Evolutionary conservation across 345 rosid species (phyloP).

Genomic region (Rhizophora apiculata): DNA sequence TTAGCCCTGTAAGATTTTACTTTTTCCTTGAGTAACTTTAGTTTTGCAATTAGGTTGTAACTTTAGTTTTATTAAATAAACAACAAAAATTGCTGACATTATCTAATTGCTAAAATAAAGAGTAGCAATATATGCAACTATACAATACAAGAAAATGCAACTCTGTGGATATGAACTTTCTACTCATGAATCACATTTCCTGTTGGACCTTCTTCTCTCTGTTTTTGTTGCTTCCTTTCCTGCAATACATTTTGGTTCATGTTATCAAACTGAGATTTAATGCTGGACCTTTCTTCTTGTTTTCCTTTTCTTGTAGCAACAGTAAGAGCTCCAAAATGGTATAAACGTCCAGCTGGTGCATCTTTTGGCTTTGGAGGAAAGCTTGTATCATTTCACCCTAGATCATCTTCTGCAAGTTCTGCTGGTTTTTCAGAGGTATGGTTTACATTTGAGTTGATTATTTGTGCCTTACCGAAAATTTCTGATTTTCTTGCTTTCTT

Average conservation of each 20-base stretch:
- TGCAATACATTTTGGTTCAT: no score
- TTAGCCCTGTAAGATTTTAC: no score
- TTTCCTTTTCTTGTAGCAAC: slow-evolving; percentile 37
- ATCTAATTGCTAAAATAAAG: neutral
- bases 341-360: slow-evolving; percentile 81
- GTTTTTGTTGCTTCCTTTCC: no score
- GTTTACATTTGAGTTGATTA: slow-evolving; percentile 11
- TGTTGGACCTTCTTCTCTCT: no score
- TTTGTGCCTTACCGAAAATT: slow-evolving; percentile 5
- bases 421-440: slow-evolving; percentile 70
- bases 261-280: neutral
- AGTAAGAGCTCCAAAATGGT: slow-evolving; percentile 96
- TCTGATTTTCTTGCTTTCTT: slow-evolving; percentile 12
- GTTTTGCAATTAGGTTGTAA: no score
- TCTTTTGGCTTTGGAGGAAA: slow-evolving; percentile 99
- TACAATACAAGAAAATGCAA: no score
- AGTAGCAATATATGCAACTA: no score
- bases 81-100: neutral
- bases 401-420: slow-evolving; percentile 27
- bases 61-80: no score
- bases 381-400: slow-evolving; percentile 74
- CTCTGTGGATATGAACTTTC: no score
- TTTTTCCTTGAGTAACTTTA: no score
- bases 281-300: slow-evolving; percentile 13
- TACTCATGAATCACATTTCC: no score